Conservation (phyloP, 2,329 filamentous ascomycete genomes). For the Arthrobotrys conoides region DNA sequence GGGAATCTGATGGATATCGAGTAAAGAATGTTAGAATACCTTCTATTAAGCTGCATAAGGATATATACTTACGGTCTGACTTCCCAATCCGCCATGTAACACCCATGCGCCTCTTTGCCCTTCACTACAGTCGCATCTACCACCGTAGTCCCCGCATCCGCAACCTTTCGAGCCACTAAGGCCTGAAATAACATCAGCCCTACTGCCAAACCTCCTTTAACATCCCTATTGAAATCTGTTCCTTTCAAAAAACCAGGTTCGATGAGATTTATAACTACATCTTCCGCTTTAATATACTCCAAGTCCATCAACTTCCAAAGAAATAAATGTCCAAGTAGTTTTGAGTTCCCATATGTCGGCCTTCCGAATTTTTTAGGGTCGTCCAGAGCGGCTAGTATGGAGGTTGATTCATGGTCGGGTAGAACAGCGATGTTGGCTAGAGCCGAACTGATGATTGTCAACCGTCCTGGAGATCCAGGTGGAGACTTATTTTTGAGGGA, state of each 20-base stretch:
- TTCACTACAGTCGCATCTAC: constrained; percentile 69
- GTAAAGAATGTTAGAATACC: too few species aligned
- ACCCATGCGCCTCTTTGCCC: constrained; percentile 71
- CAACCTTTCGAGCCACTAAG: constrained; percentile 65
- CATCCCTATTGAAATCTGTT: constrained; percentile 68
- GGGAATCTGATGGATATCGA: constrained; percentile 65
- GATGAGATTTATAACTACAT: constrained; percentile 69
- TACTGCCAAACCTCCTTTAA: constrained; percentile 59
- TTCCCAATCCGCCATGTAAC: constrained; percentile 70
- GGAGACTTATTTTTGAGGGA: constrained; percentile 62
- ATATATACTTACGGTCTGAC: constrained; percentile 68
- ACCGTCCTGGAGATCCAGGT: constrained; percentile 32
- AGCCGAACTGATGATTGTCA: constrained; percentile 65
- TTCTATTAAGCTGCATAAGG: not conserved
- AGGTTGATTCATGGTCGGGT: constrained; percentile 62
- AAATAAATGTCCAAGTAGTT: constrained; percentile 67
- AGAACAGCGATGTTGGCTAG: constrained; percentile 62
- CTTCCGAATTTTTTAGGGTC: constrained; percentile 33
- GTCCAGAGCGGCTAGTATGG: constrained; percentile 42
- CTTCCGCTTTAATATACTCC: constrained; percentile 67
- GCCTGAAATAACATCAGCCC: constrained; percentile 63
- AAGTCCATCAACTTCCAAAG: constrained; percentile 66
- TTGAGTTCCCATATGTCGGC: constrained; percentile 61
- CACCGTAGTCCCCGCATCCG: constrained; percentile 69
- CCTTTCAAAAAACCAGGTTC: constrained; percentile 69